A percentile compares a stretch with the other conserved stretches of the same genome.
Evolutionary conservation across 352 stramenopile genomes (phyloP).

Genomic region (Halophytophthora polymorphica): DNA sequence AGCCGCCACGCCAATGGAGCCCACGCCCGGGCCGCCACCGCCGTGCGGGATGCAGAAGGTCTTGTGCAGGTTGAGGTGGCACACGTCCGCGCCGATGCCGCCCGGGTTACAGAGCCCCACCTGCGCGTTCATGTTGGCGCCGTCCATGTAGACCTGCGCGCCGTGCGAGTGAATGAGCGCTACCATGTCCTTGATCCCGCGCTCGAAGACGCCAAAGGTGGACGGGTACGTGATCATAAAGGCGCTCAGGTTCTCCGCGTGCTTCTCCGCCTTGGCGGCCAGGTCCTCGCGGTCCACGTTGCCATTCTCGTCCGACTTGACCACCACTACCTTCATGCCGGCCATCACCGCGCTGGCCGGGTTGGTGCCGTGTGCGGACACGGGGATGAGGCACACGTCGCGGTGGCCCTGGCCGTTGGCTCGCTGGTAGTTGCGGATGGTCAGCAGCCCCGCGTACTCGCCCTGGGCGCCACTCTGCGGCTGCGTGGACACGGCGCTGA

Average conservation of each 20-base stretch:
- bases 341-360: constrained; percentile 96
- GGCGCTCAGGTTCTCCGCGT: constrained; percentile 94
- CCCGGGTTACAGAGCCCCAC: constrained; percentile 97
- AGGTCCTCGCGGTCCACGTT: constrained; percentile 97
- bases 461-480: constrained; percentile 98
- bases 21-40: constrained; percentile 94
- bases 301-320: constrained; percentile 95
- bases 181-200: constrained; percentile 96
- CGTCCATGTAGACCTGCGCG: constrained; percentile 99
- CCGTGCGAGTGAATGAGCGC: constrained; percentile 94
- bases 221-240: constrained; percentile 99
- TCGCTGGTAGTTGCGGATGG: constrained; percentile 96
- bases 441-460: constrained; percentile 97
- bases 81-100: constrained; percentile 97
- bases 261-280: constrained; percentile 93
- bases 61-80: constrained; percentile 99
- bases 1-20: constrained; percentile 89
- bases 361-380: constrained; percentile 99
- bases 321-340: constrained; percentile 97
- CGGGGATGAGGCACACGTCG: constrained; percentile 98
- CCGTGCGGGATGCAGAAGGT: constrained; percentile 99
- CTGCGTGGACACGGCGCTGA: constrained; percentile 96
- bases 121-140: constrained; percentile 99
- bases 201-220: constrained; percentile 99
- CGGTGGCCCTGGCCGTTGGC: constrained; percentile 90